Base-by-base conservation (phyloP, 257 asterid species). In the Jaltomata sinuosa region DNA sequence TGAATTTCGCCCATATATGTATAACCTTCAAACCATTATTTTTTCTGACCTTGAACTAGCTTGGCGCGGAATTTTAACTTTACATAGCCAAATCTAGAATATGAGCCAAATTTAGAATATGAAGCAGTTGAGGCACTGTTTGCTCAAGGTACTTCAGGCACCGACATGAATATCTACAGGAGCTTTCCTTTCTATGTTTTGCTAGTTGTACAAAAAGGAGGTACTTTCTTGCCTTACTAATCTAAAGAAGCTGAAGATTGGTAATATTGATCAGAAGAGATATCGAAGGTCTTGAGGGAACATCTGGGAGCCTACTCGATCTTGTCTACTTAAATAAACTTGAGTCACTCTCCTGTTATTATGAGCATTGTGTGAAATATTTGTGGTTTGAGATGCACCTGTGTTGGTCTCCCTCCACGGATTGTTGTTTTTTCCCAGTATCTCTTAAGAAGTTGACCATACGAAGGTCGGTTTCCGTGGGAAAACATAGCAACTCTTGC, bases 111-210 rank as follows among this genome's bases (percentile, higher is more conserved):
- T 83, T 42, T 83, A 81, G 80, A 50, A 67, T 36, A 68, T 83
- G 81, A 64, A 47, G 55, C 69, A 83, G 42, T 29, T 83, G 31
- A 83, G 83, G 72, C 64, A 74, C n/a, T n/a, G n/a, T n/a, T n/a
- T n/a, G n/a, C 15, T 42, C 47, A 42, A 59, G 29, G 54, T 27
- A 54, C n/a, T 80, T 18, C 55, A 38, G 57, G 8, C 21, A 31
- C 7, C 7, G 42, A 38, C 42, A 38, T 38, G 42, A 57, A n/a
- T 31, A 57, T 57, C 67, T 59, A 22, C 32, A 59, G 34, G 67
- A 59, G 14, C 11, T 59, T 25, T 22, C 67, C 8, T 29, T 11
- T 59, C 18, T 59, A 10, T n/a, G 67, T 59, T 59, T 59, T 59
- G 34, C 32, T 59, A 22, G 67, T 4, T 59, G 67, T 59, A 59